Conservation (phyloP, 768 basidiomycete species). For the Amylocystis lapponica region DNA sequence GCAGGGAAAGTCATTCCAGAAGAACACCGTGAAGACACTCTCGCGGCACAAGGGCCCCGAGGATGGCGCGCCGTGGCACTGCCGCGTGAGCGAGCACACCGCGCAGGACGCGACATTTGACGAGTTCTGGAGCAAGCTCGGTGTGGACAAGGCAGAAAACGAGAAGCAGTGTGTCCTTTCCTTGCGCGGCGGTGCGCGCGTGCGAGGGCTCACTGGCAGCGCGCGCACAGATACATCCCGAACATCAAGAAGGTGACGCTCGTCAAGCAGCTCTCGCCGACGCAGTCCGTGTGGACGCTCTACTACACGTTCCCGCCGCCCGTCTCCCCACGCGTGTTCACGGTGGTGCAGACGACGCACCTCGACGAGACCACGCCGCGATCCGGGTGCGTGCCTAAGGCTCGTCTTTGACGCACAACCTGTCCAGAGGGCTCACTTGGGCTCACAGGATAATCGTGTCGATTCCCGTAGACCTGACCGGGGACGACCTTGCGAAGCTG, state of each 20-base stretch:
- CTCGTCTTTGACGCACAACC: not conserved
- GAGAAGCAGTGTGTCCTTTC: constrained; percentile 59
- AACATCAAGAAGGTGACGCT: constrained; percentile 57
- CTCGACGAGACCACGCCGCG: constrained; percentile 44
- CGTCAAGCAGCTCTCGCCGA: constrained; percentile 58
- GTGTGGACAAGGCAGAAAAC: constrained; percentile 57
- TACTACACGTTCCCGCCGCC: constrained; percentile 71
- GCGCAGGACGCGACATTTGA: constrained; percentile 67
- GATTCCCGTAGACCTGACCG: constrained; percentile 61
- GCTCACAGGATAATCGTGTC: constrained; percentile 39
- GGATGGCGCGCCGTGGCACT: constrained; percentile 63
- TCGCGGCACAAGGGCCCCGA: constrained; percentile 44
- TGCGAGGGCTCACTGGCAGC: not conserved
- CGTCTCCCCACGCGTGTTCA: constrained; percentile 70
- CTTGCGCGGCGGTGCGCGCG: not conserved
- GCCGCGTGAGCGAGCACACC: constrained; percentile 60
- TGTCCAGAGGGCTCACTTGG: not conserved
- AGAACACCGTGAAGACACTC: constrained; percentile 49
- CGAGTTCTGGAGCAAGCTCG: constrained; percentile 65
- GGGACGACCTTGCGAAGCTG: constrained; percentile 51
- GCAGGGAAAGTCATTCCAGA: constrained; percentile 55
- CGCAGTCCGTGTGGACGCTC: constrained; percentile 62
- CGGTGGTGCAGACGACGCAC: constrained; percentile 61
- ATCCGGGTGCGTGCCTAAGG: constrained; percentile 56
- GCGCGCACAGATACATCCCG: constrained; percentile 53